Evolutionary conservation across 2,329 filamentous ascomycete genomes (phyloP).

Genomic region (Achaetomium macrosporum): DNA sequence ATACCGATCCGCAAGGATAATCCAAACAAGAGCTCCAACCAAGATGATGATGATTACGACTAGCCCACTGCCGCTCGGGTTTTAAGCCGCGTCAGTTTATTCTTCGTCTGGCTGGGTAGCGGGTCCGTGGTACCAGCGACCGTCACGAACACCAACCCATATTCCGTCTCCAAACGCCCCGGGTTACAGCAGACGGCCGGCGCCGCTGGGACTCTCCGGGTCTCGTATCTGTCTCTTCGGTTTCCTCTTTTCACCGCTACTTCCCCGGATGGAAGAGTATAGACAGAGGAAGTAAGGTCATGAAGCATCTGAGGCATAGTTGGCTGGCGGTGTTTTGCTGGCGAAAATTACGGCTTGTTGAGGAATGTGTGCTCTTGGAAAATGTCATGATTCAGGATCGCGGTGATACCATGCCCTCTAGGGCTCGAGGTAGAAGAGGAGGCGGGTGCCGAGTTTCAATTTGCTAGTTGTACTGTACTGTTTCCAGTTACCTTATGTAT

Average conservation of each 20-base stretch:
- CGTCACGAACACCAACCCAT: too few species aligned
- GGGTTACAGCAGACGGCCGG: too few species aligned
- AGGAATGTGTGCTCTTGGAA: neutral
- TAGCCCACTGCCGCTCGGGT: constrained; percentile 5
- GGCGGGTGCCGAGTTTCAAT: neutral
- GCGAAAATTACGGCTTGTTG: neutral
- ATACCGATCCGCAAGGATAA: constrained; percentile 93
- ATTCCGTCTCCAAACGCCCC: too few species aligned
- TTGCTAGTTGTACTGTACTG: neutral
- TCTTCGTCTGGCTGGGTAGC: constrained; percentile 4
- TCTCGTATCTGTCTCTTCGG: too few species aligned
- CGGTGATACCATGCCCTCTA: constrained; percentile 12
- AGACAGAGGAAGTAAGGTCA: neutral
- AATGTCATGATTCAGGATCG: constrained; percentile 6
- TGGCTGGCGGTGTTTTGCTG: neutral
- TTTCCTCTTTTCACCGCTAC: neutral
- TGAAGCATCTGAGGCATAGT: neutral
- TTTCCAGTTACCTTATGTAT: too few species aligned
- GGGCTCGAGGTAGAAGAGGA: neutral
- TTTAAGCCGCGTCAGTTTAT: too few species aligned
- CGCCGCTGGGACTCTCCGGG: too few species aligned
- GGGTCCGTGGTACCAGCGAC: too few species aligned
- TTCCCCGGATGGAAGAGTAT: neutral
- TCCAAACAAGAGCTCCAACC: constrained; percentile 41
- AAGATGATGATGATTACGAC: constrained; percentile 50